These are phyloP conservation scores for Mucor irregularis DNA, from an alignment of 371 early-diverging fungal species.

Conservation along the genomic window DNA sequence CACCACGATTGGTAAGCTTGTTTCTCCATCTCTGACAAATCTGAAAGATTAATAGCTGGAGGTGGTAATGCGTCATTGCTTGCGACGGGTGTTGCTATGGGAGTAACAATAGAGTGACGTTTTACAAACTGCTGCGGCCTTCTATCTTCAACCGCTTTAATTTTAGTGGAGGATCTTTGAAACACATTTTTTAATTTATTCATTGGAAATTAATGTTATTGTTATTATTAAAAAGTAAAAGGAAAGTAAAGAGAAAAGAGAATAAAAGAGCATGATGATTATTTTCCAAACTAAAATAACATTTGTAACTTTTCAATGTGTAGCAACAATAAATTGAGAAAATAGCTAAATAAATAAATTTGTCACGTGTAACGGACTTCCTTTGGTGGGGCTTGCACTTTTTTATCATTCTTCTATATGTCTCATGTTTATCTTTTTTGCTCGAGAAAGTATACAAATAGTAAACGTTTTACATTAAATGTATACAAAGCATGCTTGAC, in stretches of 20 bases:
- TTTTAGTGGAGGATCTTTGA: conserved; percentile 34
- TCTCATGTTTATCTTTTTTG: too few species aligned
- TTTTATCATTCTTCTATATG: too few species aligned
- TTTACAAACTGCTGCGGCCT: conserved; percentile 44
- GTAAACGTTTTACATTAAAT: too few species aligned
- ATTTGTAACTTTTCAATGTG: too few species aligned
- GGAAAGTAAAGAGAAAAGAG: not conserved
- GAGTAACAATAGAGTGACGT: conserved; percentile 10
- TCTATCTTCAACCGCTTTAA: conserved; percentile 25
- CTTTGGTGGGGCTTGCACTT: too few species aligned
- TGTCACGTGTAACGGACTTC: too few species aligned
- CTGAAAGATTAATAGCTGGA: conserved; percentile 28
- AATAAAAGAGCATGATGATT: conserved; percentile 1
- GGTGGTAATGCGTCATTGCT: not conserved
- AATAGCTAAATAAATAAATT: too few species aligned
- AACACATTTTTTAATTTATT: conserved; percentile 43
- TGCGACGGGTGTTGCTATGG: not conserved
- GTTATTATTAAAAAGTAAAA: not conserved
- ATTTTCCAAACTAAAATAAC: too few species aligned
- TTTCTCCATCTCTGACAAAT: conserved; percentile 38
- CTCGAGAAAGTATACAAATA: too few species aligned
- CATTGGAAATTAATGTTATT: conserved; percentile 17
- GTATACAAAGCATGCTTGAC: too few species aligned
- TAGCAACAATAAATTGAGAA: too few species aligned
- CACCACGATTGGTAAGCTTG: conserved; percentile 47